Evolutionary conservation across 1,139 yeast species (phyloP), one percentile per base, ranked within the genome.

Genomic region (Pichia sp.): DNA sequence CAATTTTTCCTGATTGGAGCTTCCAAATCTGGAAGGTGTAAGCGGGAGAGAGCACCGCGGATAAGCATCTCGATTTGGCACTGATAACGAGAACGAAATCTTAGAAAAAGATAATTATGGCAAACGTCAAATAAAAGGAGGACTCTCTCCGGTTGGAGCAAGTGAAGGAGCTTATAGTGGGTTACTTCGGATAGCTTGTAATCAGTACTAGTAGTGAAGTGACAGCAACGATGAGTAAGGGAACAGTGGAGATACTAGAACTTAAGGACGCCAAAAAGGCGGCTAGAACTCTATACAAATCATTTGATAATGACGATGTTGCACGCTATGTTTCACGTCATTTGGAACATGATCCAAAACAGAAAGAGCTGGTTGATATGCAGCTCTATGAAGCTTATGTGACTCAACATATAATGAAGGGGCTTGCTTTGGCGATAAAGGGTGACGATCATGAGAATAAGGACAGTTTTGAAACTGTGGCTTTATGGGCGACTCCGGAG

Each of bases 401-500:
- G 21, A 64, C 63, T 40, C 77, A 78, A 37, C 82, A 76, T 51
- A 63, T 77, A 30, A 52, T 66, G 42, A 67, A 72, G 38, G 85
- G 85, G 1, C 42, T 74, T 14, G 77, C 70, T 17, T 53, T 75
- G 24, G 82, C 74, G 5, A 62, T 58, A 11, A 56, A 51, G 27
- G 61, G 62, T 18, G 61, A 54, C 1, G 44, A 46, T 29, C 51
- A 48, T 34, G 59, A 56, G 32, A 23, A 38, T 7, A 42, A 35
- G 23, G 67, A 66, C 10, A 64, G 62, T 11, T 77, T 72, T 53
- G 83, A 77, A 54, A 75, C 81, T 5, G 79, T 77, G 20, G 73
- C 79, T 9, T 56, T 76, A 26, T 77, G 84, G 83, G 63, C 77
- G 30, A 63, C 66, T 13, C 84, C 84, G 5, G 68, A 53, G 3